Conservation (phyloP, 2,329 filamentous ascomycete species). For the Trichoderma arundinaceum region DNA sequence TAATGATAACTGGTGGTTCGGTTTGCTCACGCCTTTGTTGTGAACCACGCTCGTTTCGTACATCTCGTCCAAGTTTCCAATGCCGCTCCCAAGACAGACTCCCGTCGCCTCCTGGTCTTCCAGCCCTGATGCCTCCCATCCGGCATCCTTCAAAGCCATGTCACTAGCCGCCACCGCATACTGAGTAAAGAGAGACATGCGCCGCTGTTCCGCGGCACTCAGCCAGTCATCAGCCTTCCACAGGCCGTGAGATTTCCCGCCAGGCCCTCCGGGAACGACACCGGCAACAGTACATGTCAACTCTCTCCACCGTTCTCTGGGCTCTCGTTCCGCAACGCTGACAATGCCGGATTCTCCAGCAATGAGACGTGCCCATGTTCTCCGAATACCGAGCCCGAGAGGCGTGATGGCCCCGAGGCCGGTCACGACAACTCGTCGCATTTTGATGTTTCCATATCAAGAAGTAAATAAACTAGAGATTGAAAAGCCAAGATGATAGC, state of each 20-base stretch:
- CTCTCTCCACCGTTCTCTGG: slow-evolving; percentile 64
- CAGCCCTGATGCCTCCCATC: slow-evolving; percentile 68
- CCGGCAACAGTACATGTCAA: slow-evolving; percentile 87
- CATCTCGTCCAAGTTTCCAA: slow-evolving; percentile 90
- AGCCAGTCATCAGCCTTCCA: slow-evolving; percentile 64
- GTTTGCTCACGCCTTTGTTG: slow-evolving; percentile 63
- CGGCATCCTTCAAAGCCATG: slow-evolving; percentile 84
- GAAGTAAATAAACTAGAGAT: neutral
- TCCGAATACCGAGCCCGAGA: slow-evolving; percentile 77
- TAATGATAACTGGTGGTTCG: neutral
- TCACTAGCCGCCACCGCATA: slow-evolving; percentile 86
- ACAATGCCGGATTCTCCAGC: slow-evolving; percentile 80
- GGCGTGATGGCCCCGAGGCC: slow-evolving; percentile 83
- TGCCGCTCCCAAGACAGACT: slow-evolving; percentile 92
- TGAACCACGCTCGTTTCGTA: slow-evolving; percentile 83
- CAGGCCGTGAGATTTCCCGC: slow-evolving; percentile 46
- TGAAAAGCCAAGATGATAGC: too few species aligned
- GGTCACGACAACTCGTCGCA: slow-evolving; percentile 81
- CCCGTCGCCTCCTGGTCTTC: slow-evolving; percentile 78
- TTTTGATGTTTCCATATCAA: slow-evolving; percentile 51
- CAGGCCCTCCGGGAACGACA: slow-evolving; percentile 72
- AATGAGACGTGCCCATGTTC: slow-evolving; percentile 81
- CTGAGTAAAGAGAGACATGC: slow-evolving; percentile 90
- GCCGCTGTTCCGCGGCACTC: slow-evolving; percentile 62
- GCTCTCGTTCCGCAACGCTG: slow-evolving; percentile 68